Base-by-base conservation (phyloP, 2,329 filamentous ascomycete genomes). In the Fusarium devonianum region DNA sequence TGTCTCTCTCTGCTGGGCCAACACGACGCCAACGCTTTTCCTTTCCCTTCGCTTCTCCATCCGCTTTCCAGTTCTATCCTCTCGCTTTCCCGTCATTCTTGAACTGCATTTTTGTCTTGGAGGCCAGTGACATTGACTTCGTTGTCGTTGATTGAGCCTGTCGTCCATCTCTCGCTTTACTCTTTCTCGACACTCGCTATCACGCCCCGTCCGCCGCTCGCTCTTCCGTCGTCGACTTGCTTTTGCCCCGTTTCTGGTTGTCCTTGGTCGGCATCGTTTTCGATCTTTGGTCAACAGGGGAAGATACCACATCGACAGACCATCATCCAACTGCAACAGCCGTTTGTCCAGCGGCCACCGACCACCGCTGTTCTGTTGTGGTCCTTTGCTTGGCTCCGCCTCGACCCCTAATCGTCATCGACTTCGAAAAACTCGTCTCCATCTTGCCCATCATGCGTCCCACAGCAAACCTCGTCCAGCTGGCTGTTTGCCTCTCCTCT, bases 401-500 rank as follows among this genome's bases (percentile, higher is more conserved):
- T 49, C 38, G 38, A 39, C 29, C 23, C 28, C 25, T 16, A 42
- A 49, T 48, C 13, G 32, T 41, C 34, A 3, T n/a, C 23, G 11
- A n/a, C n/a, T 8, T 19, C 21, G 19, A n/a, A 23, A 29, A 41
- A 40, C 14, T 30, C 9, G n/a, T 30, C 18, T n/a, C 22, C 25
- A 32, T 34, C n/a, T 41, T 35, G 26, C 18, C 30, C 62, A 69
- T 47, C 40, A 84, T 85, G 82, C 81, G 75, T 74, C 69, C 76
- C 55, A 70, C 77, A 56, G 69, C 69, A 37, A 73, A 73, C 38
- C 62, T 82, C 44, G 68, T 77, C 65, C 75, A 77, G 33, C 64
- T 82, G 60, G 75, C 80, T 40, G 57, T 79, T 45, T 73, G 83
- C 58, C 73, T 85, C 12, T 70, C 71, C 32, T 76, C 82, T 22